Evolutionary conservation across 2,329 filamentous ascomycete genomes (phyloP).

Genomic region (Pyrenochaeta sp.): DNA sequence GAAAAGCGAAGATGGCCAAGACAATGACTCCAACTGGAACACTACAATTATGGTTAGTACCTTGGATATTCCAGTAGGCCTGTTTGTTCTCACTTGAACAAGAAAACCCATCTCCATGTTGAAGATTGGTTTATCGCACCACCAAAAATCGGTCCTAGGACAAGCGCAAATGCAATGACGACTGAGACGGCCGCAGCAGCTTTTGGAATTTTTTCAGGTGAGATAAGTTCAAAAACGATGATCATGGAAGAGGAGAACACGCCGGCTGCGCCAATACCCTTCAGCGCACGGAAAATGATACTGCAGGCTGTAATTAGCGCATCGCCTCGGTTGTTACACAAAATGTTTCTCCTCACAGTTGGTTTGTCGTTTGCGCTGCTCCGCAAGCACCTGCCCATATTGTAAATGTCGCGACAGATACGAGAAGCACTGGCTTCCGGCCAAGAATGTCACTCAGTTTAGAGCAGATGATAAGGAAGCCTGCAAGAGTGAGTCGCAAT

Average conservation of each 20-base stretch:
- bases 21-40: no score
- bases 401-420: slow-evolving; percentile 33
- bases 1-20: no score
- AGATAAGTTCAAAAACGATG: background rate
- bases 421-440: slow-evolving; percentile 31
- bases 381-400: slow-evolving; percentile 42
- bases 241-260: background rate
- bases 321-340: no score
- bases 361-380: slow-evolving; percentile 34
- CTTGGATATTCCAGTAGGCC: no score
- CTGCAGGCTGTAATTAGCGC: slow-evolving; percentile 11
- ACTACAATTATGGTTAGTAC: no score
- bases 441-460: slow-evolving; percentile 45
- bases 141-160: slow-evolving; percentile 48
- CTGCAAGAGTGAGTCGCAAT: slow-evolving; percentile 45
- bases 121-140: slow-evolving; percentile 44
- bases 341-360: no score
- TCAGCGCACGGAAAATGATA: slow-evolving; percentile 27
- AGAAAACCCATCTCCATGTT: slow-evolving; percentile 46
- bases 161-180: slow-evolving; percentile 26
- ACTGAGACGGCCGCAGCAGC: background rate
- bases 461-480: slow-evolving; percentile 41
- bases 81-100: slow-evolving; percentile 8
- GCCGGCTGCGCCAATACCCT: slow-evolving; percentile 34
- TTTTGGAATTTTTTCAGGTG: background rate